phyloP scores from a whole-genome alignment of 139 green algal species.

The Ettlia oleoabundans region DNA sequence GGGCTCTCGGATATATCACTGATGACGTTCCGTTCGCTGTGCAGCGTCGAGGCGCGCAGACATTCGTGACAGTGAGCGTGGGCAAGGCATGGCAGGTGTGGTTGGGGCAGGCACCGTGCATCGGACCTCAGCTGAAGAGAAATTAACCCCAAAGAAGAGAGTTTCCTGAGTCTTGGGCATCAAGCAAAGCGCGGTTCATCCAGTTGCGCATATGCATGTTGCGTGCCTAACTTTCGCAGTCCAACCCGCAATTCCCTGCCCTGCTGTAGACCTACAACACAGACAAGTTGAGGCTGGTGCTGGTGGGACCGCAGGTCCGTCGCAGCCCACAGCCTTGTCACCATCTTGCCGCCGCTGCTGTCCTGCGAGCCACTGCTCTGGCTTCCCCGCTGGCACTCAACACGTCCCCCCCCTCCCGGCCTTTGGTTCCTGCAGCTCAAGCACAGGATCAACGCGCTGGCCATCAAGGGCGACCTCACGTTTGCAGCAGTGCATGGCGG shows the following conservation, averaged over 20 bases:
- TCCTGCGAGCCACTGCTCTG: no score
- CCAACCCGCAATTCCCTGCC: no score
- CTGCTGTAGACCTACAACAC: conserved; percentile 90
- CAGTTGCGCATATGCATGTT: no score
- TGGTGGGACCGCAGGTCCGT: conserved; percentile 84
- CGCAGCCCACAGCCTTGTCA: not conserved
- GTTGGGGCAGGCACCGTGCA: not conserved
- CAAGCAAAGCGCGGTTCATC: no score
- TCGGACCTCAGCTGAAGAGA: no score
- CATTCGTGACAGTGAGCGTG: conserved; percentile 87
- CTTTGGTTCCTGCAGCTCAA: conserved; percentile 63
- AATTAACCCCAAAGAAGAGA: no score
- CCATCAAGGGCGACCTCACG: conserved; percentile 79
- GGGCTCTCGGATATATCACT: conserved; percentile 91
- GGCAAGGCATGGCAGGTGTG: conserved; percentile 93
- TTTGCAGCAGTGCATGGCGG: conserved; percentile 80
- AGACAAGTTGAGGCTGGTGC: conserved; percentile 76
- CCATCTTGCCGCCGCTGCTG: not conserved
- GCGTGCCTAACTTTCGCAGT: no score
- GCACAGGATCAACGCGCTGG: conserved; percentile 75
- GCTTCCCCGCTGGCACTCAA: not conserved
- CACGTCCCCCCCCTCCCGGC: not conserved
- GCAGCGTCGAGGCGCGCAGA: conserved; percentile 79
- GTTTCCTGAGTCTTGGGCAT: no score
- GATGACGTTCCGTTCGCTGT: conserved; percentile 87